These are phyloP conservation scores for Metarhizium humberi DNA, from an alignment of 2,329 filamentous ascomycete species.

Conservation along the genomic window DNA sequence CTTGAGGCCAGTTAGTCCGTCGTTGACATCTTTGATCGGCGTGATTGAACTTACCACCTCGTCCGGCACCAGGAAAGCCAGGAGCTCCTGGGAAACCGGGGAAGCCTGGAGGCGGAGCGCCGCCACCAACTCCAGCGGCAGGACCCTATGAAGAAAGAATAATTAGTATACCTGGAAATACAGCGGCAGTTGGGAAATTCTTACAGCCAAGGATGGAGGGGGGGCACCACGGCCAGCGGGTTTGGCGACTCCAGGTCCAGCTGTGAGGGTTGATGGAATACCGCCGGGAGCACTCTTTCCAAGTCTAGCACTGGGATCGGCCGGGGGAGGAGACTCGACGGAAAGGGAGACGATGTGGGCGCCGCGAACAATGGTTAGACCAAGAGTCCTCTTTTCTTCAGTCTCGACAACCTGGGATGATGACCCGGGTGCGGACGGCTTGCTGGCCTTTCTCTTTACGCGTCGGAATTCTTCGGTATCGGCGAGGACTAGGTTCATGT, in stretches of 20 bases:
- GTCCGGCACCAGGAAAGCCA: slow-evolving; percentile 35
- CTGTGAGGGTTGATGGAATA: slow-evolving; percentile 59
- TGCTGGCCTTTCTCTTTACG: slow-evolving; percentile 75
- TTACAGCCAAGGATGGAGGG: slow-evolving; percentile 65
- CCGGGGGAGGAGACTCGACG: slow-evolving; percentile 89
- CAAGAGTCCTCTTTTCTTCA: slow-evolving; percentile 96
- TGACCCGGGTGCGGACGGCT: slow-evolving; percentile 56
- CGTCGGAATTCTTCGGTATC: slow-evolving; percentile 97
- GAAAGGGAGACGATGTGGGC: slow-evolving; percentile 91
- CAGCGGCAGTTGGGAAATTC: slow-evolving; percentile 11
- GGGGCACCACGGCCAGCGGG: slow-evolving; percentile 78
- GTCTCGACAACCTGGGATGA: slow-evolving; percentile 64
- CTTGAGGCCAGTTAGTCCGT: slow-evolving; percentile 25
- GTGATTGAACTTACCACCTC: slow-evolving; percentile 39
- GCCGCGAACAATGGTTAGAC: slow-evolving; percentile 87
- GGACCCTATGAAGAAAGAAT: slow-evolving; percentile 46
- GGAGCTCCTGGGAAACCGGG: slow-evolving; percentile 43
- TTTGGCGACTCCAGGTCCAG: slow-evolving; percentile 82
- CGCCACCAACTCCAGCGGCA: slow-evolving; percentile 77
- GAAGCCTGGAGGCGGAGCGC: slow-evolving; percentile 51
- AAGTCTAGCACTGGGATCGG: slow-evolving; percentile 83
- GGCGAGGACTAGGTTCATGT: slow-evolving; percentile 98
- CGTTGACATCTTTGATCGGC: slow-evolving; percentile 1
- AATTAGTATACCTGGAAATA: slow-evolving; percentile 10
- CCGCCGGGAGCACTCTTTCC: slow-evolving; percentile 66